These are phyloP conservation scores for Diospyros kaki DNA, from an alignment of 148 eudicot species.

Conservation along the genomic window DNA sequence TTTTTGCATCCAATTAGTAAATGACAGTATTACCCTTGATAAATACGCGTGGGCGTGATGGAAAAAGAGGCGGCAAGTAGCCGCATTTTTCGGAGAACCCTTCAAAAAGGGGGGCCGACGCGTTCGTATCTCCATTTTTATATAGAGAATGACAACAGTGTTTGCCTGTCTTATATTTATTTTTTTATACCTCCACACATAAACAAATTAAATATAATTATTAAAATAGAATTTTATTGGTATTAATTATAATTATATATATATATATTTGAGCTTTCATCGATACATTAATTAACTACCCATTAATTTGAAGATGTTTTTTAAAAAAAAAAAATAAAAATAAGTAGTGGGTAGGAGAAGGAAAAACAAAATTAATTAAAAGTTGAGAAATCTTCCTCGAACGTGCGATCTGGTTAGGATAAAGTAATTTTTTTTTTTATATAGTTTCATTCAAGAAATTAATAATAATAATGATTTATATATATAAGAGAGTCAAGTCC, in stretches of 20 bases:
- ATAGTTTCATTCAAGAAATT: not conserved
- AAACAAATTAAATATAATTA: too few relatives aligned
- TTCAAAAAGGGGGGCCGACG: slow-evolving; percentile 21
- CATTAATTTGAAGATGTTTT: not conserved
- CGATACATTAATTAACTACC: too few relatives aligned
- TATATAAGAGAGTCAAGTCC: too few relatives aligned
- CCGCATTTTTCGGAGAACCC: slow-evolving; percentile 33
- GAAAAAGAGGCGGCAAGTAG: slow-evolving; percentile 31
- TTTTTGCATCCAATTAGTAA: too few relatives aligned
- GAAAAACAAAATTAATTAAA: too few relatives aligned
- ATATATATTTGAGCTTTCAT: too few relatives aligned
- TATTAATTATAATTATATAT: too few relatives aligned
- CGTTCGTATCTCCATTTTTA: not conserved
- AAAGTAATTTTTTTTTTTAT: too few relatives aligned
- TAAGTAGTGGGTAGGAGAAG: not conserved
- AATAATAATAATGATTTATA: not conserved
- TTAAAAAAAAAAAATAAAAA: not conserved
- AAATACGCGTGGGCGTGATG: not conserved
- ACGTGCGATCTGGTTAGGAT: not conserved
- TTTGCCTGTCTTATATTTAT: not conserved
- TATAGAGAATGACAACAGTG: not conserved
- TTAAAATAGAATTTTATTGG: too few relatives aligned
- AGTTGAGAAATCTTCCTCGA: not conserved
- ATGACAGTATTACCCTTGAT: too few relatives aligned
- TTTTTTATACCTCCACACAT: not conserved